Evolutionary conservation across 2,329 filamentous ascomycete species (phyloP).

Genomic region (Rhexocercosporidium sp.): DNA sequence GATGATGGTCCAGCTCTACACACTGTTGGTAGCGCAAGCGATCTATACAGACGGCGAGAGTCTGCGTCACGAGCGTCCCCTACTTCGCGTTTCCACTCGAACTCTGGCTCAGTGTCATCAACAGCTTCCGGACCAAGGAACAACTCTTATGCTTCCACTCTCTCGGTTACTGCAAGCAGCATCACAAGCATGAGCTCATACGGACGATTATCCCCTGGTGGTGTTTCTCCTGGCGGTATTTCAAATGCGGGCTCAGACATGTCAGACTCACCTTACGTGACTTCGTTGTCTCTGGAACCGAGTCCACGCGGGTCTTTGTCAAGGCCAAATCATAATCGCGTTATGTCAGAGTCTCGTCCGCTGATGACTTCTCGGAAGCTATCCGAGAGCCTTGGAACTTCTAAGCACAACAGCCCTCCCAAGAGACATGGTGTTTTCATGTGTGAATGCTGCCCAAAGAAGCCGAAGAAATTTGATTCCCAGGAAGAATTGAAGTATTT

Average conservation of each 20-base stretch:
- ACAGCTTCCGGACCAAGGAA: conserved; percentile 65
- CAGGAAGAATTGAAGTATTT: conserved; percentile 82
- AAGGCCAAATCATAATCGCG: conserved; percentile 42
- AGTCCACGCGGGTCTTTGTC: conserved; percentile 45
- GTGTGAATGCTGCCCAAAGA: conserved; percentile 96
- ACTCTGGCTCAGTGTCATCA: conserved; percentile 68
- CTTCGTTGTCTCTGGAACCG: conserved; percentile 49
- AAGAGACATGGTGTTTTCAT: conserved; percentile 67
- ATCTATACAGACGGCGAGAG: conserved; percentile 46
- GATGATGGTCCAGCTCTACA: conserved; percentile 50
- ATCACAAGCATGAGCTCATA: conserved; percentile 68
- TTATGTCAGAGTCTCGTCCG: conserved; percentile 47
- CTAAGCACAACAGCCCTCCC: conserved; percentile 52
- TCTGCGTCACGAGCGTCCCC: conserved; percentile 60
- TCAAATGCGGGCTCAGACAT: conserved; percentile 35
- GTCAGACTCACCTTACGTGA: conserved; percentile 59
- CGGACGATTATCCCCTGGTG: conserved; percentile 64
- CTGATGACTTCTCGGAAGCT: conserved; percentile 51
- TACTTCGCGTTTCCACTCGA: conserved; percentile 58
- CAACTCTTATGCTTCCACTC: conserved; percentile 65
- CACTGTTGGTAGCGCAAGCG: conserved; percentile 41
- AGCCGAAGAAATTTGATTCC: conserved; percentile 92
- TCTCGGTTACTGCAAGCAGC: conserved; percentile 66
- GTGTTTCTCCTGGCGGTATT: conserved; percentile 52
- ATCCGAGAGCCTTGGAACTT: conserved; percentile 45